phyloP scores from a whole-genome alignment of 495 filamentous ascomycete genomes.

The Cercophora samala region DNA sequence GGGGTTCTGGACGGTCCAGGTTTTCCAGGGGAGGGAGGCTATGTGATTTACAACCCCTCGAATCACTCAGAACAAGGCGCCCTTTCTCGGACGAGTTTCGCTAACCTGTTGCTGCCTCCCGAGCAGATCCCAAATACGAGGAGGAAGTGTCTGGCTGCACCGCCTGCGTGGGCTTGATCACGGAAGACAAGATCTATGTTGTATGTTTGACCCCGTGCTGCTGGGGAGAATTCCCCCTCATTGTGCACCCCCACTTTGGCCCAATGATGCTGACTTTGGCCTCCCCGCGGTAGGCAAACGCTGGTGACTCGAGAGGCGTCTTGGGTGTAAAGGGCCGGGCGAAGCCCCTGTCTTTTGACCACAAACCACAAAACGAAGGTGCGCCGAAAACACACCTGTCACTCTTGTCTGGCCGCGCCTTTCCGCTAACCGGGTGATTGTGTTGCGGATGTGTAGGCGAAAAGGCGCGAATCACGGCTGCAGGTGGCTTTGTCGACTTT shows the following conservation, averaged over 20 bases:
- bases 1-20: constrained; percentile 21
- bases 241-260: constrained; percentile 13
- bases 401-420: constrained; percentile 11
- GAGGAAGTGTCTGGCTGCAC: constrained; percentile 98
- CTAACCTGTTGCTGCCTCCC: constrained; percentile 23
- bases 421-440: constrained; percentile 22
- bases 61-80: neutral
- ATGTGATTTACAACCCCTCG: neutral
- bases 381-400: constrained; percentile 11
- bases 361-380: constrained; percentile 99
- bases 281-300: constrained; percentile 67
- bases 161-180: constrained; percentile 83
- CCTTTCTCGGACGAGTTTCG: neutral
- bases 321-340: constrained; percentile 93
- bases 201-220: constrained; percentile 46
- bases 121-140: constrained; percentile 85
- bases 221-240: neutral
- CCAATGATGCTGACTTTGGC: constrained; percentile 25
- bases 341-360: constrained; percentile 94
- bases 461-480: constrained; percentile 91
- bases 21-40: neutral
- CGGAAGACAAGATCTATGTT: constrained; percentile 88
- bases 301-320: constrained; percentile 91
- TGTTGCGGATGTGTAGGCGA: constrained; percentile 59
- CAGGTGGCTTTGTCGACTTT: constrained; percentile 97